Conservation (phyloP, 148 eudicot genomes). For the Dianthus caryophyllus region DNA sequence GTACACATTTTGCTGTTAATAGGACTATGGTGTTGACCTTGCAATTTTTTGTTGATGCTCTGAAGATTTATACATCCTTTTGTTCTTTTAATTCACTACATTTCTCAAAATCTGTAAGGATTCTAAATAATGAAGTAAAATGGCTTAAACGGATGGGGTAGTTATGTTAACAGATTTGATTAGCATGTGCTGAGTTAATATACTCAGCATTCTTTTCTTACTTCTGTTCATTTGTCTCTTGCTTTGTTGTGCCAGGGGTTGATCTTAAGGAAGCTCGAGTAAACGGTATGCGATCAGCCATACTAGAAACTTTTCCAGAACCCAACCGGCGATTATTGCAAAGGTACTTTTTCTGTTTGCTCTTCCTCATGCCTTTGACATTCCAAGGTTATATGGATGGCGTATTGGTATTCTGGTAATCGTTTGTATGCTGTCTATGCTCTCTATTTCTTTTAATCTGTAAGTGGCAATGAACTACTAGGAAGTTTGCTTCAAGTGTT, state of each 20-base stretch:
- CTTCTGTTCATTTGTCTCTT: slow-evolving; percentile 13
- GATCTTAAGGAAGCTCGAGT: slow-evolving; percentile 82
- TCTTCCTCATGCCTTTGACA: background rate
- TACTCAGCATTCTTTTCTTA: background rate
- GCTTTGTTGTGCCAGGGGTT: slow-evolving; percentile 42
- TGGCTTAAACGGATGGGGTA: too few species aligned
- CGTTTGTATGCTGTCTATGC: background rate
- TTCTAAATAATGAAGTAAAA: too few species aligned
- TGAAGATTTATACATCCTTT: too few species aligned
- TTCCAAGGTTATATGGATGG: background rate
- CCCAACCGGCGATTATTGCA: slow-evolving; percentile 95
- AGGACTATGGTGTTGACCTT: background rate
- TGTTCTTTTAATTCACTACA: too few species aligned
- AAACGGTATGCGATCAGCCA: slow-evolving; percentile 79
- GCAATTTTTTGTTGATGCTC: background rate
- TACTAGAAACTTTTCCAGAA: slow-evolving; percentile 90
- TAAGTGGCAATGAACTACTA: background rate
- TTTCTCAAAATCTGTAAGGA: too few species aligned
- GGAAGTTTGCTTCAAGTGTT: background rate
- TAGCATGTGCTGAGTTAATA: background rate
- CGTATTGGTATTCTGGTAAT: background rate
- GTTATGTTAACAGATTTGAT: too few species aligned
- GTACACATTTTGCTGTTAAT: background rate
- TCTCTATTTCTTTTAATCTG: slow-evolving; percentile 5
- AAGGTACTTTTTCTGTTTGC: slow-evolving; percentile 42